These are phyloP conservation scores for Saccharomycopsis hybrid DNA, from an alignment of 1,139 yeast species.

Conservation along the genomic window DNA sequence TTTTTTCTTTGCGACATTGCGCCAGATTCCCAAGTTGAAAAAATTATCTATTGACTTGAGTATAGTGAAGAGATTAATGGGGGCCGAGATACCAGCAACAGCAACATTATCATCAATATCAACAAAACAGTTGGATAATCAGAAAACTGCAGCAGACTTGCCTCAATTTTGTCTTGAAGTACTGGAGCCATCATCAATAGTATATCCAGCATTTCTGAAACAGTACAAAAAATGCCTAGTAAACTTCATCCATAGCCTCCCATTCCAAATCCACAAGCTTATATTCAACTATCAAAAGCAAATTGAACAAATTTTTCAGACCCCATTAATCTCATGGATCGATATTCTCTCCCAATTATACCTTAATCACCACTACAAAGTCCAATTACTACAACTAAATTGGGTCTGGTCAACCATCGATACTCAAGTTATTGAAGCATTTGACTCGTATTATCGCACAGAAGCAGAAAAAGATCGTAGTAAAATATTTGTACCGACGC, in stretches of 20 bases:
- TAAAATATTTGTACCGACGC: not conserved
- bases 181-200: too few species aligned
- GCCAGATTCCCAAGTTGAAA: too few species aligned
- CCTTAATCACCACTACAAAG: not conserved
- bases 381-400: not conserved
- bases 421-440: not conserved
- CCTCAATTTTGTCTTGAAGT: too few species aligned
- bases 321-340: not conserved
- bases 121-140: too few species aligned
- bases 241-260: not conserved
- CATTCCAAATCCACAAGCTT: not conserved
- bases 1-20: too few species aligned
- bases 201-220: too few species aligned
- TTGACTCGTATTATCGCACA: not conserved
- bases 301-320: constrained; percentile 3
- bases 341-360: not conserved
- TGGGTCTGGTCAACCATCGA: constrained; percentile 4
- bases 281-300: constrained; percentile 3
- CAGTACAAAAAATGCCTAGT: too few species aligned
- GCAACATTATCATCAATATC: too few species aligned
- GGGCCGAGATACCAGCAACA: too few species aligned
- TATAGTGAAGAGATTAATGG: too few species aligned
- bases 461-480: not conserved
- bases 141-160: too few species aligned
- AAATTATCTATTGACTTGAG: too few species aligned